These are phyloP conservation scores for Candida krabiensis DNA, from an alignment of 805 yeast genomes.

Conservation along the genomic window DNA sequence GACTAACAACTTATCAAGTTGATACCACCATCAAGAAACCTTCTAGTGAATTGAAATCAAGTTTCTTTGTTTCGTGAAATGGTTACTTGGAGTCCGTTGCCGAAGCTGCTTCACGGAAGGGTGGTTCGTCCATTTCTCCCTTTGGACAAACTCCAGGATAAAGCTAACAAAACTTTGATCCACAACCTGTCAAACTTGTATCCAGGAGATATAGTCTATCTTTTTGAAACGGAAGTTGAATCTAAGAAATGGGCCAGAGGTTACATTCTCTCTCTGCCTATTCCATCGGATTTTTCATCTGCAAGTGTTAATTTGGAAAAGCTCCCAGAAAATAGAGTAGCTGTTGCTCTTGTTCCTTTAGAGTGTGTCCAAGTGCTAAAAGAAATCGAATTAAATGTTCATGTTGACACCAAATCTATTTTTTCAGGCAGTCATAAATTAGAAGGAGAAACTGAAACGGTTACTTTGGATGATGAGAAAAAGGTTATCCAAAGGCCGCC, in stretches of 20 bases:
- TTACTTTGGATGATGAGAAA: constrained; percentile 1
- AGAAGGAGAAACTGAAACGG: neutral
- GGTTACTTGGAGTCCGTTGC: constrained; percentile 49
- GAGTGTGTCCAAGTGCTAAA: constrained; percentile 48
- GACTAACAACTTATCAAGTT: no score
- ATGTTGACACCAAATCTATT: neutral
- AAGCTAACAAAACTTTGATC: constrained; percentile 8
- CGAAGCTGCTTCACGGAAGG: constrained; percentile 43
- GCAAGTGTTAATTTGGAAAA: constrained; percentile 61
- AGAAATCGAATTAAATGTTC: constrained; percentile 28
- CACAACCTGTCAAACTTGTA: constrained; percentile 47
- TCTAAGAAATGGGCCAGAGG: constrained; percentile 76
- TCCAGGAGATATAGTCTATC: constrained; percentile 76
- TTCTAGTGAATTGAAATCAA: no score
- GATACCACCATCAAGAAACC: no score
- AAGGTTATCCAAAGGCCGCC: constrained; percentile 41
- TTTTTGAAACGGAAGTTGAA: constrained; percentile 57
- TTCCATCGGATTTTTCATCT: constrained; percentile 66
- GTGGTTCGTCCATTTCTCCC: constrained; percentile 48
- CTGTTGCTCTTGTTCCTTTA: constrained; percentile 62
- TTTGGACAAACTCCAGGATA: constrained; percentile 28
- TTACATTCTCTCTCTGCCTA: constrained; percentile 64
- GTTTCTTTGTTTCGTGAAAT: no score
- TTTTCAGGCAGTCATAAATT: neutral
- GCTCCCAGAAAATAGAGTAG: constrained; percentile 55